Conservation (phyloP, 2,329 filamentous ascomycete species). For the Delphinella strobiligena region DNA sequence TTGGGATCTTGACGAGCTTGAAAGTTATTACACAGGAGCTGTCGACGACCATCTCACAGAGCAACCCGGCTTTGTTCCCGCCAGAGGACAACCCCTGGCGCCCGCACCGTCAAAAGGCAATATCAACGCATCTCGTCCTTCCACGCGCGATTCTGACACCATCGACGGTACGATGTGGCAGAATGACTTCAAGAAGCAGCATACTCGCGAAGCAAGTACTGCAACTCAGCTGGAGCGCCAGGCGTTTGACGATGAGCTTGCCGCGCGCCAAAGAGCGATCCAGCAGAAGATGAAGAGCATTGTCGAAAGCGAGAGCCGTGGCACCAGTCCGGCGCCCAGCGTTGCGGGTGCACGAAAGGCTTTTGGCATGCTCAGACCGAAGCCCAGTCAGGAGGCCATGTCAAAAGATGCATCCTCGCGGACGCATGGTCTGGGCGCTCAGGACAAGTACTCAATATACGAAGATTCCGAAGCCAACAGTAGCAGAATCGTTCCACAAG, state of each 20-base stretch:
- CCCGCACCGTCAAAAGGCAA: constrained; percentile 8
- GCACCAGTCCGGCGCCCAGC: constrained; percentile 24
- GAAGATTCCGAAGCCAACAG: background rate
- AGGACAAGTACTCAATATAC: background rate
- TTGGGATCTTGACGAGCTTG: constrained; percentile 42
- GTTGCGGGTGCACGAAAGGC: constrained; percentile 37
- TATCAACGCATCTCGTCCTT: constrained; percentile 4
- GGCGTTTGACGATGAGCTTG: constrained; percentile 63
- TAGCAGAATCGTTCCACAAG: background rate
- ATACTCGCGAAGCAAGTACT: constrained; percentile 37
- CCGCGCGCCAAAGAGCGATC: constrained; percentile 56
- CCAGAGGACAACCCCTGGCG: constrained; percentile 5
- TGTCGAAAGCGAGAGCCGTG: constrained; percentile 45
- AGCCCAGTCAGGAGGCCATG: constrained; percentile 57
- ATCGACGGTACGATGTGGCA: constrained; percentile 30
- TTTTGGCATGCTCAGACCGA: constrained; percentile 52
- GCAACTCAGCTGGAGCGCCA: constrained; percentile 47
- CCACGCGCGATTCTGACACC: constrained; percentile 10
- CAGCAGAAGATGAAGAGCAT: constrained; percentile 62
- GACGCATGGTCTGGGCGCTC: constrained; percentile 41
- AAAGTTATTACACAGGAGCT: constrained; percentile 25
- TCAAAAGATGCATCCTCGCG: constrained; percentile 30
- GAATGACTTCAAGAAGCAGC: constrained; percentile 34
- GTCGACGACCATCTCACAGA: constrained; percentile 22
- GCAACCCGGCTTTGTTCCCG: constrained; percentile 19